Conservation (phyloP, 768 basidiomycete genomes). For the Calocera cornea region DNA sequence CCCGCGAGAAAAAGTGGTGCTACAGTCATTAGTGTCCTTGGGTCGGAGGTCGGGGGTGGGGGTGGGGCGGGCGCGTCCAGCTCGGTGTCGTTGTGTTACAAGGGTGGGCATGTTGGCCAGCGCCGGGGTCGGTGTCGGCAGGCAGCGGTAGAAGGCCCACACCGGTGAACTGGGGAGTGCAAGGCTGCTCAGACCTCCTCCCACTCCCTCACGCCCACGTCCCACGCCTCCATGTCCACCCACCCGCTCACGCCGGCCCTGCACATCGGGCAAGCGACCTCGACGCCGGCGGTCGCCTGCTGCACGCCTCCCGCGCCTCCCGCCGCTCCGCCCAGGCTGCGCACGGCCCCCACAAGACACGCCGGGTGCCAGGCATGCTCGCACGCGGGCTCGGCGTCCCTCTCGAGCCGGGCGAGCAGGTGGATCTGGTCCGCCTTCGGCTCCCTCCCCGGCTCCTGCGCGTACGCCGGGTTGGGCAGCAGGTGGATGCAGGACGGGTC, state of each 20-base stretch:
- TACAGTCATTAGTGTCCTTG: too few relatives aligned
- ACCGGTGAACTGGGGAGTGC: too few relatives aligned
- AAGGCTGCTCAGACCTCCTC: constrained; percentile 1
- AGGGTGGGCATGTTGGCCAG: too few relatives aligned
- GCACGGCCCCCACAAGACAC: neutral
- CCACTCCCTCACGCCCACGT: neutral
- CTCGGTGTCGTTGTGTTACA: too few relatives aligned
- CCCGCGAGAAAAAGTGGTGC: too few relatives aligned
- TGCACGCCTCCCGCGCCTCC: neutral
- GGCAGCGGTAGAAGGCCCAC: too few relatives aligned
- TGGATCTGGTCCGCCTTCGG: constrained; percentile 1
- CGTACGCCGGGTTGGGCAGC: neutral
- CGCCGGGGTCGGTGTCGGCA: too few relatives aligned
- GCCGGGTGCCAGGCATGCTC: neutral
- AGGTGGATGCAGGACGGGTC: neutral
- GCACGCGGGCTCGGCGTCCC: neutral
- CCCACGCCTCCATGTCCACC: neutral
- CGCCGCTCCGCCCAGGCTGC: neutral
- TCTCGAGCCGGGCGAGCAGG: neutral
- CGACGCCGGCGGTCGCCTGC: neutral
- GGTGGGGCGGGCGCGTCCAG: too few relatives aligned
- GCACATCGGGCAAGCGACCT: neutral
- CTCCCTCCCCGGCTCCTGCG: neutral
- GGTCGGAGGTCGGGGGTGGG: too few relatives aligned
- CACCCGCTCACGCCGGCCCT: neutral